Conservation (phyloP, 495 filamentous ascomycete species). For the Penicillium roqueforti region DNA sequence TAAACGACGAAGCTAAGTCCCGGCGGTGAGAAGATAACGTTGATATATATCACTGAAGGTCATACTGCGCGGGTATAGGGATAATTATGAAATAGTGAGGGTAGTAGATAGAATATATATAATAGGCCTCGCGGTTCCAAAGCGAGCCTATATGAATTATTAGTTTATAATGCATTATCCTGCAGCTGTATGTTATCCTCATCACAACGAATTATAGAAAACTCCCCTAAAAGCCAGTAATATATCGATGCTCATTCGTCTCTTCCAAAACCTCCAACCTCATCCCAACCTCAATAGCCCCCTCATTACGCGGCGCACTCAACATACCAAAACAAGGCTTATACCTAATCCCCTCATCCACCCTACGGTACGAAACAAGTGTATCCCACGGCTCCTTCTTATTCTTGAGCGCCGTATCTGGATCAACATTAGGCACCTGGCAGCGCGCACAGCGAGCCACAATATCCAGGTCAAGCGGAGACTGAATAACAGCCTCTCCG, state of each 20-base stretch:
- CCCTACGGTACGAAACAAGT: slow-evolving; percentile 62
- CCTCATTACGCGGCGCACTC: slow-evolving; percentile 56
- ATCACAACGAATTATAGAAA: neutral
- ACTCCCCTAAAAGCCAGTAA: slow-evolving; percentile 34
- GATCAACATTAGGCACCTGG: slow-evolving; percentile 82
- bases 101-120: too few relatives aligned
- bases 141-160: too few relatives aligned
- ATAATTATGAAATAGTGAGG: too few relatives aligned
- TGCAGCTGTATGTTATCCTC: too few relatives aligned
- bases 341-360: slow-evolving; percentile 69
- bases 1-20: too few relatives aligned
- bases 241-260: slow-evolving; percentile 57
- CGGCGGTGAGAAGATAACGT: too few relatives aligned
- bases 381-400: slow-evolving; percentile 70
- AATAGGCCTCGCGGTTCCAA: too few relatives aligned
- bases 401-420: slow-evolving; percentile 64
- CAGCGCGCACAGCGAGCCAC: slow-evolving; percentile 74
- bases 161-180: neutral
- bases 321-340: slow-evolving; percentile 85
- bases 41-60: too few relatives aligned
- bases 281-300: slow-evolving; percentile 51
- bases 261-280: slow-evolving; percentile 50
- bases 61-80: too few relatives aligned
- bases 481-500: neutral
- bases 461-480: slow-evolving; percentile 48